Conservation (phyloP, 352 stramenopile genomes). For the Phytophthora megakarya region DNA sequence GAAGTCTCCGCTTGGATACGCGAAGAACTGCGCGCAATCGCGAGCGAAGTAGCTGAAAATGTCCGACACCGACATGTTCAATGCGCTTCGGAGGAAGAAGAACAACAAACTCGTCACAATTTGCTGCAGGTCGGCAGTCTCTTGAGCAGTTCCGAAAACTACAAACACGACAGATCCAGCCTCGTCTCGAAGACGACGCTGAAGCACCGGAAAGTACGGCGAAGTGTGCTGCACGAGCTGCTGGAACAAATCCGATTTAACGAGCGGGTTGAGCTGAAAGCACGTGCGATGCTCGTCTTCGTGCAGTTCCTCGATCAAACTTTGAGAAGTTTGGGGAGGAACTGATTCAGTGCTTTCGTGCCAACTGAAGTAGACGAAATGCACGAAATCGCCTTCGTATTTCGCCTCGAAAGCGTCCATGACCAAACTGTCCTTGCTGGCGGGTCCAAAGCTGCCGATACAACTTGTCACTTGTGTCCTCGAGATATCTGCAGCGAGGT, state of each 20-base stretch:
- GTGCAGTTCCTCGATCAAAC: slow-evolving; percentile 35
- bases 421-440: slow-evolving; percentile 26
- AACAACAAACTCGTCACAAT: slow-evolving; percentile 43
- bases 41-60: slow-evolving; percentile 37
- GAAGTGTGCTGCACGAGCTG: slow-evolving; percentile 47
- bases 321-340: neutral
- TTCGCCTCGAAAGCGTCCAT: slow-evolving; percentile 44
- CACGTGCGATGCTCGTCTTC: slow-evolving; percentile 47
- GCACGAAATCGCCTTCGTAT: slow-evolving; percentile 46
- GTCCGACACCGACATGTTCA: slow-evolving; percentile 37
- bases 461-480: slow-evolving; percentile 9
- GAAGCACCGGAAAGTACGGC: slow-evolving; percentile 46
- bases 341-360: slow-evolving; percentile 10
- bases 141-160: slow-evolving; percentile 27
- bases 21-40: slow-evolving; percentile 40
- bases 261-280: slow-evolving; percentile 29
- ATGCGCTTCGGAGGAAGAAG: slow-evolving; percentile 50
- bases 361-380: slow-evolving; percentile 63
- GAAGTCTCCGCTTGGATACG: slow-evolving; percentile 32
- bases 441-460: slow-evolving; percentile 13
- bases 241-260: slow-evolving; percentile 34
- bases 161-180: slow-evolving; percentile 48
- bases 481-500: slow-evolving; percentile 32
- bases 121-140: slow-evolving; percentile 29
- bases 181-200: slow-evolving; percentile 52